Base-by-base conservation (phyloP, 1,139 yeast genomes). In the Sporopachydermia cereana region DNA sequence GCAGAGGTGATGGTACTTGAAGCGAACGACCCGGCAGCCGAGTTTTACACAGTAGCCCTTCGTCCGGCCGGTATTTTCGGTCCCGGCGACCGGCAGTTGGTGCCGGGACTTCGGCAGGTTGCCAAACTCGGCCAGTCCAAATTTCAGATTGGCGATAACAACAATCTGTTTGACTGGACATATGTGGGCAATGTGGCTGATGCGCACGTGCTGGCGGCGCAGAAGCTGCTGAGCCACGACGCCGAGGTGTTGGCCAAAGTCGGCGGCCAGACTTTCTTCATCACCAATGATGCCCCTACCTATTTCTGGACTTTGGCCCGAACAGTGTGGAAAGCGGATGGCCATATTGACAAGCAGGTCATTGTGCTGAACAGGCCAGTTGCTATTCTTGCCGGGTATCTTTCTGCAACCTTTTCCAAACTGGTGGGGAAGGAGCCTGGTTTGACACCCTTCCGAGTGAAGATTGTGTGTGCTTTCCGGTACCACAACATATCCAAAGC, bases 141-240 rank as follows among this genome's bases (percentile, higher is more conserved):
- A 61, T 86, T 85, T 62, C 98, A 93, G 63, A 71, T 93, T 44
- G 98, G 99, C 52, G 91, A 85, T 61, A 93, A 93, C 63, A 78
- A 84, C 61, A 91, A 91, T 59, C 66, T 93, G 49, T 93, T 91
- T 57, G 99, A 93, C 60, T 88, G 95, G 83, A 88, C 97, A 0
- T 93, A 88, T 57, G 98, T 84, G n/a, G 97, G 96, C n/a, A 93
- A 93, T 62, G 97, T 93, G 21, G 98, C 98, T 0, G 95, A 88
- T 64, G 82, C 96, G 3, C 99, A 93, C 62, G 88, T 91, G 7
- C 68, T 91, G 46, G 98, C 97, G 1, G 94, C 96, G 2, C 69
- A 82, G 54, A 79, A 79, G 62, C 64, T 89, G 18, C 63, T 86
- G 45, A 57, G 57, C 41, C 55, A 56, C 18, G 67, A 71, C 45